Base-by-base conservation (phyloP, 2,329 filamentous ascomycete species). In the Phyllosticta citrichinensis region DNA sequence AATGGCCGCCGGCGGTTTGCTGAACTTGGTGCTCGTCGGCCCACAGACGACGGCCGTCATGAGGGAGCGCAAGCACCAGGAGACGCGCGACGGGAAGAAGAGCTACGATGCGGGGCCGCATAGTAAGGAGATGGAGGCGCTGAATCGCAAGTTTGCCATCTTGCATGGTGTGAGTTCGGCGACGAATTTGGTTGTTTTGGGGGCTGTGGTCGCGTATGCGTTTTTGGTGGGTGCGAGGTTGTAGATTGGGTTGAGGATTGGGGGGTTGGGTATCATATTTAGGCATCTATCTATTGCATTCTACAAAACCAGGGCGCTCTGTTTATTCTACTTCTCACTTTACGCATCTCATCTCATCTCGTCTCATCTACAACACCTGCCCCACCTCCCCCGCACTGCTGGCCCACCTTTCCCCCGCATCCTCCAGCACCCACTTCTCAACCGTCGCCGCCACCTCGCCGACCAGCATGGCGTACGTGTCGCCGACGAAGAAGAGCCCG, bases 71-170 rank as follows among this genome's bases (percentile, higher is more conserved):
- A 88, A 88, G 68, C 82, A 86, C 56, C 93, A 96, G 79, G 60
- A 93, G 79, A 91, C 87, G 64, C 85, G 87, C 68, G 93, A 97
- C 71, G 91, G 91, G 60, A 97, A 96, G 81, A 89, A 88, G 71
- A 89, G 86, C 74, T 89, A 88, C 69, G 91, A 96, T 65, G 77
- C 83, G 58, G 82, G 86, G 0, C 89, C 91, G 50, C 89, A 96
- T 69, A 94, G 88, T 5, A 80, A 86, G 66, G 89, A 93, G 77
- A 97, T 97, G 92, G 74, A 84, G 66, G 63, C 50, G n/a, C 52
- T 75, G 66, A 75, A 75, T 59, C 67, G 62, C 63, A 58, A 64
- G 62, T 97, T 97, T 73, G 84, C 83, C 17, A 83, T 82, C 64
- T 74, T 96, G 62, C 94, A 99, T 74, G 90, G 92, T 5, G 76